Evolutionary conservation across 129 eudicot genomes (phyloP).

Genomic region (Lactuca saligna): DNA sequence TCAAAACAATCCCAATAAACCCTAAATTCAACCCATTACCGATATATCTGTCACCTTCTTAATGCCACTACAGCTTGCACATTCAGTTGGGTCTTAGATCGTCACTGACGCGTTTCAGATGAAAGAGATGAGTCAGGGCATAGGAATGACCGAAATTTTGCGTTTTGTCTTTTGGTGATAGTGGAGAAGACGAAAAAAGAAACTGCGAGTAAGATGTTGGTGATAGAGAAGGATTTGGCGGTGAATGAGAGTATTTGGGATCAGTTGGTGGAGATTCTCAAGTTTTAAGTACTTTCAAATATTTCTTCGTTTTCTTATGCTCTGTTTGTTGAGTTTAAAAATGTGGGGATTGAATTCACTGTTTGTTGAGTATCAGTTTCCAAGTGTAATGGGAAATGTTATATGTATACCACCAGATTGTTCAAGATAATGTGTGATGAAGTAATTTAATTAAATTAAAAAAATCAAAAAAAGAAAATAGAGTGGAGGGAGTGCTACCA

Average conservation of each 20-base stretch:
- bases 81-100: constrained; percentile 1
- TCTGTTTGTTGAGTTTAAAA: too few species aligned
- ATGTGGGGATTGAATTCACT: too few species aligned
- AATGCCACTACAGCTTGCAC: constrained; percentile 6
- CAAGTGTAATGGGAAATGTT: too few species aligned
- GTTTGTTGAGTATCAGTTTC: too few species aligned
- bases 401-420: too few species aligned
- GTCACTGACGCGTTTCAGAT: constrained; percentile 7
- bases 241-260: constrained; percentile 67
- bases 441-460: not conserved
- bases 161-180: constrained; percentile 34
- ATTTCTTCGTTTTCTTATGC: not conserved
- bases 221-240: constrained; percentile 32
- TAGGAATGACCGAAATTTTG: constrained; percentile 8
- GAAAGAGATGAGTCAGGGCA: constrained; percentile 13
- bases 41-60: not conserved
- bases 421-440: not conserved
- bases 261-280: constrained; percentile 75
- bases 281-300: constrained; percentile 66
- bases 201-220: constrained; percentile 11
- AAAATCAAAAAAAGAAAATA: too few species aligned
- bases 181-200: constrained; percentile 14
- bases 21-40: constrained; percentile 14
- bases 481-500: too few species aligned
- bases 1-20: constrained; percentile 9